These are phyloP conservation scores for Psidium friedrichsthalianum DNA, from an alignment of 345 rosid species.

Conservation along the genomic window DNA sequence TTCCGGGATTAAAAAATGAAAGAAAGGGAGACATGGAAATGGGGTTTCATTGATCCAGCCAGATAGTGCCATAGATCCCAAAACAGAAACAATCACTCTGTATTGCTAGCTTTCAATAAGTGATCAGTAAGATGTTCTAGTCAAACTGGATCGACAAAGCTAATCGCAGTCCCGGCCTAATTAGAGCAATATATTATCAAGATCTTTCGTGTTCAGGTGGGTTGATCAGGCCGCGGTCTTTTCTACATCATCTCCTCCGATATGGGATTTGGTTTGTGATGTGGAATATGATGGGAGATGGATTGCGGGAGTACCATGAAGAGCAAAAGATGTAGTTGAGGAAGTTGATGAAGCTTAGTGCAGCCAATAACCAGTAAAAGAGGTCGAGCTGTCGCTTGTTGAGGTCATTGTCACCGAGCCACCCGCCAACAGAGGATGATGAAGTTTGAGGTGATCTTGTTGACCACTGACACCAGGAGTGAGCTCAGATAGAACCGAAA, in stretches of 20 bases:
- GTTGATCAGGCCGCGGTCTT: neutral
- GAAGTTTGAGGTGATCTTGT: conserved; percentile 35
- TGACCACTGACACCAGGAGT: conserved; percentile 69
- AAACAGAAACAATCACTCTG: neutral
- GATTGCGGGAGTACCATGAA: neutral
- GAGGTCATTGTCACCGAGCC: conserved; percentile 76
- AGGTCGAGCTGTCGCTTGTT: conserved; percentile 84
- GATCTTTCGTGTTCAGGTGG: neutral
- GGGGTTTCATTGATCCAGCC: neutral
- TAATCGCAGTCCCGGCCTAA: neutral
- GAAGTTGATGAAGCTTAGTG: conserved; percentile 74
- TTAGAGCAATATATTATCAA: neutral
- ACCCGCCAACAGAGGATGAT: conserved; percentile 31
- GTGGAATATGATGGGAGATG: neutral
- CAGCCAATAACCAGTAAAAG: conserved; percentile 86
- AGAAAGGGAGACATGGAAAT: neutral
- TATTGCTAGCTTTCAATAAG: neutral
- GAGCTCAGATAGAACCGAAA: conserved; percentile 92
- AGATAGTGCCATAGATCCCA: neutral
- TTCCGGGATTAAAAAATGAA: neutral
- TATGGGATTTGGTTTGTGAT: neutral
- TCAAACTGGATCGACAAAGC: neutral
- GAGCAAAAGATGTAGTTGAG: conserved; percentile 63
- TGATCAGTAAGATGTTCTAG: neutral
- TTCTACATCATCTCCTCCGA: neutral